phyloP scores from a whole-genome alignment of 768 basidiomycete genomes.

The Mycena pura region DNA sequence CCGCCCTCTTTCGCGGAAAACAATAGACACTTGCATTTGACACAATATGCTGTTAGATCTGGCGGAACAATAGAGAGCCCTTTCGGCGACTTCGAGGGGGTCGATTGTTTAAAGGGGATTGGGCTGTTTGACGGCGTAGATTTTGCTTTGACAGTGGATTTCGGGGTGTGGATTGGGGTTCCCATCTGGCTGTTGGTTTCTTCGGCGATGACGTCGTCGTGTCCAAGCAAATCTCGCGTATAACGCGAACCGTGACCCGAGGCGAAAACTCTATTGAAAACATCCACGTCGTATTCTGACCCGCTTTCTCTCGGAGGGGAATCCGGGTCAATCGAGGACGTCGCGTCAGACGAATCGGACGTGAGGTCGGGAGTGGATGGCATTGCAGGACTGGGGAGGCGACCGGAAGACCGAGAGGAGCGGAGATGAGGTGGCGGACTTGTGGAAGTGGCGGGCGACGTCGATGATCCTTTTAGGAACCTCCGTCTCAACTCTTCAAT shows the following conservation, averaged over 20 bases:
- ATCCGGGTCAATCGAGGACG: constrained; percentile 58
- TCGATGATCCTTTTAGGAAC: constrained; percentile 45
- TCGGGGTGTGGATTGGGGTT: constrained; percentile 43
- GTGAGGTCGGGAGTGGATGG: constrained; percentile 68
- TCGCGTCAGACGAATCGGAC: constrained; percentile 64
- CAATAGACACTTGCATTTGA: constrained; percentile 63
- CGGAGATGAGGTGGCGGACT: constrained; percentile 23
- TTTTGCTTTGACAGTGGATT: constrained; percentile 24
- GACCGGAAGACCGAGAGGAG: constrained; percentile 32
- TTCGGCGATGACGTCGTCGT: constrained; percentile 37
- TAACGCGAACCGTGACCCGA: constrained; percentile 29
- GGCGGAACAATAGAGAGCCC: constrained; percentile 33
- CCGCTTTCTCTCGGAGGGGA: constrained; percentile 51
- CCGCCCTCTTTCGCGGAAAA: constrained; percentile 65
- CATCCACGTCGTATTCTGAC: constrained; percentile 32
- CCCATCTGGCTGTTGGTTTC: constrained; percentile 40
- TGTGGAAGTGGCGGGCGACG: constrained; percentile 37
- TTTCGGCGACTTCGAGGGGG: constrained; percentile 16
- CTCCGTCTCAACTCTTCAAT: constrained; percentile 70
- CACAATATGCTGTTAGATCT: constrained; percentile 51
- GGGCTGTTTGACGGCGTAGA: constrained; percentile 25
- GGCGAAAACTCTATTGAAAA: constrained; percentile 25
- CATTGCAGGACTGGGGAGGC: constrained; percentile 25
- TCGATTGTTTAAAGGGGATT: constrained; percentile 13
- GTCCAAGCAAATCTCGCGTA: constrained; percentile 36